Base-by-base conservation (phyloP, 1,284 basidiomycete genomes). In the Rhodotorula sp. region DNA sequence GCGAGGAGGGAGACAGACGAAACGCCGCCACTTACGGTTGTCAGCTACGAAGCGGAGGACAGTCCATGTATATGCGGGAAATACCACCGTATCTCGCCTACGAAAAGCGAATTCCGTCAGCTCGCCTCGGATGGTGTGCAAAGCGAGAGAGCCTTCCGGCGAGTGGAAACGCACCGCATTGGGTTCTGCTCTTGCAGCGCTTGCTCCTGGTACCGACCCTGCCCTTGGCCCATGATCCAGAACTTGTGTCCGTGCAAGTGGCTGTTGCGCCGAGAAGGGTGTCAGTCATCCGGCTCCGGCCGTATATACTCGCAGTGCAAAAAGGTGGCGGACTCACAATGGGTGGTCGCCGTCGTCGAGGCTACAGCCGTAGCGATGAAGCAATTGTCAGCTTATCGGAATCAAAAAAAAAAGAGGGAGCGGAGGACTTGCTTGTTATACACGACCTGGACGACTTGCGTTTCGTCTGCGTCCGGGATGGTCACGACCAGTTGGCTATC, bases 161-260 rank as follows among this genome's bases (percentile, higher is more conserved):
- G 29, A 29, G 29, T 29, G 7, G 23, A 29, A 54, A 54, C n/a
- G 52, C 23, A 54, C 71, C 79, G 68, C 68, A 82, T 77, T 15
- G 81, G 81, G 48, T 79, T 76, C 15, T 75, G 79, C 63, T 73
- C 75, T 64, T 81, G 78, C 3, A 81, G 68, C 5, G 74, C 34
- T 65, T 81, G 79, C 8, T 77, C 77, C 47, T 72, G 77, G 67
- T 81, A 82, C 15, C 79, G 75, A 6, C 81, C 82, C 4, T 72
- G 58, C 3, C 79, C 81, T 21, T 62, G 65, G 16, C 79, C 81
- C 76, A 84, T 78, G 61, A 79, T 77, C 63, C 82, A 81, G 70
- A 85, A 84, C 67, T 81, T 81, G 72, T 86, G 80, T 1, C 82
- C 80, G 58, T 83, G 81, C 63, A 84, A 79, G 66, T 85, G 84